Evolutionary conservation across 768 basidiomycete genomes (phyloP).

Genomic region (Mycena crocata): DNA sequence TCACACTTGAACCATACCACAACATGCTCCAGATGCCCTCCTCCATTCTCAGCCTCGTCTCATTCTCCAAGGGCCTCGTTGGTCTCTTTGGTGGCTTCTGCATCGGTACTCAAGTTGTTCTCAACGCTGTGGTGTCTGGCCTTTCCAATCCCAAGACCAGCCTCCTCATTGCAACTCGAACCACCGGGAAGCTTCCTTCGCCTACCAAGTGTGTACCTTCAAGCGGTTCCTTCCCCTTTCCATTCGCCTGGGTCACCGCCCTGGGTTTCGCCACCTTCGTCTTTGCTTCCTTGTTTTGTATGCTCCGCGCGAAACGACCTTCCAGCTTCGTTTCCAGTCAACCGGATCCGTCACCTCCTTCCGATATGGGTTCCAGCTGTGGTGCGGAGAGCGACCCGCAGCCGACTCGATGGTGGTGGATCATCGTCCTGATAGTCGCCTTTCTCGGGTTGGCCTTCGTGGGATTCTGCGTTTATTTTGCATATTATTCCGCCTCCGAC

Average conservation of each 20-base stretch:
- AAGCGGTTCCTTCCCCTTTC: neutral
- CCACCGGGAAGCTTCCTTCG: neutral
- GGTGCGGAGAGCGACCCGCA: neutral
- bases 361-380: neutral
- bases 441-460: neutral
- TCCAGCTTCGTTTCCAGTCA: neutral
- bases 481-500: neutral
- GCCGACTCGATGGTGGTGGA: neutral
- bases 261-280: conserved; percentile 10
- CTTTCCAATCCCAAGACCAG: conserved; percentile 2
- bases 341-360: conserved; percentile 2
- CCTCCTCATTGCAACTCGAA: neutral
- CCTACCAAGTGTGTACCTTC: conserved; percentile 8
- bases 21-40: conserved; percentile 20
- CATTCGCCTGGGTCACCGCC: conserved; percentile 12
- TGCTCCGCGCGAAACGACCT: conserved; percentile 7
- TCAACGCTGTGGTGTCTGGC: neutral
- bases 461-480: neutral
- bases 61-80: conserved; percentile 7
- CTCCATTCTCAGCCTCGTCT: neutral
- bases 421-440: neutral
- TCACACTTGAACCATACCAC: conserved; percentile 10
- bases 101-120: conserved; percentile 1
- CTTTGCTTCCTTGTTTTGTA: neutral
- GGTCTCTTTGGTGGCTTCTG: conserved; percentile 9